Evolutionary conservation across 2,329 filamentous ascomycete species (phyloP).

Genomic region (Aspergillus neotritici): DNA sequence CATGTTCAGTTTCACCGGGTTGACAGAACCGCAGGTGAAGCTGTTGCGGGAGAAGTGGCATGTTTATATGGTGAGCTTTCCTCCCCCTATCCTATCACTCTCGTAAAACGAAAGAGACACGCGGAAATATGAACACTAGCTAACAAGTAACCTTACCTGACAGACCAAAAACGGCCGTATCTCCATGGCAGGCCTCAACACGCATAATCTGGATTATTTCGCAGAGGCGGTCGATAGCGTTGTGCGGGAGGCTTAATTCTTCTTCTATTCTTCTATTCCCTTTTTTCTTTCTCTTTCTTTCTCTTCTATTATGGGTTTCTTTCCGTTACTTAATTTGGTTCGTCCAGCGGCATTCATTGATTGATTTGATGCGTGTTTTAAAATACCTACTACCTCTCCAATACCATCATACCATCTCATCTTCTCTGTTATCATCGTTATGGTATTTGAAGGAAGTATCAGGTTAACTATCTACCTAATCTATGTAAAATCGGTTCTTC

Average conservation of each 20-base stretch:
- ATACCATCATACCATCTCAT: no score
- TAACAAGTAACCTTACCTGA: conserved; percentile 3
- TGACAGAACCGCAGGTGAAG: conserved; percentile 46
- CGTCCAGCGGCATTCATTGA: background rate
- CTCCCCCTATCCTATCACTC: background rate
- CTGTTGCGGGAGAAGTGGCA: conserved; percentile 45
- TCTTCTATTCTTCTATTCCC: conserved; percentile 3
- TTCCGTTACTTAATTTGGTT: conserved; percentile 3
- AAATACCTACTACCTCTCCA: no score
- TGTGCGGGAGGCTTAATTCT: conserved; percentile 47
- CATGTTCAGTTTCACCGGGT: conserved; percentile 84
- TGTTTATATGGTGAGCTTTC: conserved; percentile 42
- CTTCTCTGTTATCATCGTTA: no score
- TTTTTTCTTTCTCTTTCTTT: conserved; percentile 6
- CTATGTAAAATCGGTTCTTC: no score
- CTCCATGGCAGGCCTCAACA: conserved; percentile 96
- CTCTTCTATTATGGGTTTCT: conserved; percentile 2
- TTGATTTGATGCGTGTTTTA: no score
- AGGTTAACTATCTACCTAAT: no score
- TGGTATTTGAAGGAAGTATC: no score
- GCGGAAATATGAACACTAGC: no score
- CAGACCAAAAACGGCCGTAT: conserved; percentile 93
- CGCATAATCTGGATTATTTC: conserved; percentile 86
- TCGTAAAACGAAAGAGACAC: no score
- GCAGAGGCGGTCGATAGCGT: conserved; percentile 83